Evolutionary conservation across 345 rosid species (phyloP).

Genomic region (Schrenkiella parvula): DNA sequence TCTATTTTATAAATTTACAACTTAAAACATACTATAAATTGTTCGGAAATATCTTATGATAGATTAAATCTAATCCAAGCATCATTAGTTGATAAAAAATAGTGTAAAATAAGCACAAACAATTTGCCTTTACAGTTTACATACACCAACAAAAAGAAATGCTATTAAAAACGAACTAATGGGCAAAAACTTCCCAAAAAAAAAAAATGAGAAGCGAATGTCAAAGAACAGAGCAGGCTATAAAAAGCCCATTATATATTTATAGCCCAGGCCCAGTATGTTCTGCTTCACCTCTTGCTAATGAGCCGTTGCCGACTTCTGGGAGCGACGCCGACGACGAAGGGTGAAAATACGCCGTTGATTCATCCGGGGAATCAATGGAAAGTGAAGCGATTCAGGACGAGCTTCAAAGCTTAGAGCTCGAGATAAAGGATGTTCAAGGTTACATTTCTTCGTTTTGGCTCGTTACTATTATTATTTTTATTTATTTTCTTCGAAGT

Average conservation of each 20-base stretch:
- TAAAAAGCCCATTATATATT: neutral
- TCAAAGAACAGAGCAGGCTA: neutral
- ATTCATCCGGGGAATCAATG: constrained; percentile 33
- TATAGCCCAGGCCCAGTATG: constrained; percentile 4
- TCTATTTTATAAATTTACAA: no score
- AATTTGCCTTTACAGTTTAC: neutral
- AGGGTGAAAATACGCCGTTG: neutral
- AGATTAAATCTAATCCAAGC: neutral
- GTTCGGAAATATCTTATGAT: neutral
- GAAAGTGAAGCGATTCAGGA: constrained; percentile 47
- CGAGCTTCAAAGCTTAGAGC: constrained; percentile 58
- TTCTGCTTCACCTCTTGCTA: constrained; percentile 1
- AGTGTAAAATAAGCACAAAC: neutral
- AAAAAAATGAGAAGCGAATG: neutral
- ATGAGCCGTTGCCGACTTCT: neutral
- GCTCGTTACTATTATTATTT: neutral
- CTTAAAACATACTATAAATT: neutral
- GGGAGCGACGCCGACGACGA: constrained; percentile 9
- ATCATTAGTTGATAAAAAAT: neutral
- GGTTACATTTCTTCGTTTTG: constrained; percentile 35
- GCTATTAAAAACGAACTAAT: no score
- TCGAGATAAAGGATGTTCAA: constrained; percentile 61
- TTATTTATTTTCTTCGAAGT: neutral
- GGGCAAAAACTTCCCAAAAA: neutral
- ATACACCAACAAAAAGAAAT: no score